Percentiles rank a stretch among this genome's conserved stretches.
Evolutionary conservation across 179 eudicot species (phyloP).

Genomic region (Spergularia azorica): DNA sequence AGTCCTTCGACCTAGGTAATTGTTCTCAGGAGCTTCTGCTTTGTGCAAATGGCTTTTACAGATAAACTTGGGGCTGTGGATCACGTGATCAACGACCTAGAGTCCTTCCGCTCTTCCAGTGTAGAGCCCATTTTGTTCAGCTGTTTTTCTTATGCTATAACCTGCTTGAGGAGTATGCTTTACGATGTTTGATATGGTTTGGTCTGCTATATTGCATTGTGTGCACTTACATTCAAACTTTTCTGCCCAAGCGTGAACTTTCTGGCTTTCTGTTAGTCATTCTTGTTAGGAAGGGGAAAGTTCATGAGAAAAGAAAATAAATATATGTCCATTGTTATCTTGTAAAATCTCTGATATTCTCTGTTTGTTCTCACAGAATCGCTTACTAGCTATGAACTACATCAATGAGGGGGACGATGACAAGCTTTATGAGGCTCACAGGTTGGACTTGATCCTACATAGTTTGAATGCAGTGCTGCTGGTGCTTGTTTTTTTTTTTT

Average conservation of each 20-base stretch:
- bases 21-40: constrained; percentile 5
- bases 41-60: neutral
- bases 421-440: constrained; percentile 91
- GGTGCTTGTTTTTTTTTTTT: neutral
- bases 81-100: neutral
- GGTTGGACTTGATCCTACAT: constrained; percentile 45
- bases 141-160: neutral
- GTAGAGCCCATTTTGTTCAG: neutral
- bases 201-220: constrained; percentile 10
- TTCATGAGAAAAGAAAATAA: neutral
- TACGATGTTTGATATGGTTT: neutral
- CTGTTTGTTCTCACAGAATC: constrained; percentile 67
- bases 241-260: neutral
- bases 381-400: constrained; percentile 98
- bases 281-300: neutral
- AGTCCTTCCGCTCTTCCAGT: neutral
- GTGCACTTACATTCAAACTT: neutral
- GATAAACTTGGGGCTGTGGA: neutral
- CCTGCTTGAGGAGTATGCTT: neutral
- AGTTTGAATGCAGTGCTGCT: neutral
- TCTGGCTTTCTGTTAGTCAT: neutral
- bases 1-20: neutral
- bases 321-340: constrained; percentile 11
- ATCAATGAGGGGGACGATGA: constrained; percentile 93
- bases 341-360: constrained; percentile 1